Conservation (phyloP, 2,329 filamentous ascomycete species). For the Fusarium beomiforme region DNA sequence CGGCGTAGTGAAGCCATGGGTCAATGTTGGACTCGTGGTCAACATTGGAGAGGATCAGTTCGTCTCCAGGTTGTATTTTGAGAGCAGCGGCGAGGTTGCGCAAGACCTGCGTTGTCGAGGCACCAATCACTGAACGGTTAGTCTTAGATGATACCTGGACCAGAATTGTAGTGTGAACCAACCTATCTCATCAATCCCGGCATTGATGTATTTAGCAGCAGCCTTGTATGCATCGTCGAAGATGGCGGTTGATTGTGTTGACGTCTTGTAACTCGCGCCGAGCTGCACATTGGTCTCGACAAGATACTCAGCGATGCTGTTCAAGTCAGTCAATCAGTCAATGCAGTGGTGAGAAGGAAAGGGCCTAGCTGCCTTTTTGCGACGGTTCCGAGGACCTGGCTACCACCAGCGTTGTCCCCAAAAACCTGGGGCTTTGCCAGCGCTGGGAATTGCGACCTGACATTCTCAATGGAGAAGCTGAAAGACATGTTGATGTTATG, state of each 20-base stretch:
- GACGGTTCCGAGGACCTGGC: not conserved
- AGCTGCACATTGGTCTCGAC: not conserved
- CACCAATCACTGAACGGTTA: not conserved
- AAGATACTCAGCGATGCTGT: not conserved
- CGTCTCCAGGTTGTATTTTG: not conserved
- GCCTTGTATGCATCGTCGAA: not conserved
- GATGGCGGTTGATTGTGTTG: not conserved
- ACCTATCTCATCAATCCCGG: not conserved
- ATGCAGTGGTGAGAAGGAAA: not conserved
- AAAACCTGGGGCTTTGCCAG: not conserved
- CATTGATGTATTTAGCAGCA: not conserved
- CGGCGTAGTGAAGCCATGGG: not conserved
- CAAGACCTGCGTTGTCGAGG: not conserved
- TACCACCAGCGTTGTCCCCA: not conserved
- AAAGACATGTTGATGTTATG: not conserved
- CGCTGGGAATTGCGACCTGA: not conserved
- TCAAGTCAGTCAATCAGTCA: not conserved
- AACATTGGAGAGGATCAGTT: not conserved
- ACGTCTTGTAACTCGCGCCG: conserved; percentile 1
- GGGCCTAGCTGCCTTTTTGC: not conserved
- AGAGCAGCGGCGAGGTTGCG: not conserved
- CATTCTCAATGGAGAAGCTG: not conserved
- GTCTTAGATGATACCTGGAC: not conserved
- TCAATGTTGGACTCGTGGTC: conserved; percentile 5
- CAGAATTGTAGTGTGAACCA: not conserved